Evolutionary conservation across 495 filamentous ascomycete species (phyloP).

Genomic region (Penicillium pulvis): DNA sequence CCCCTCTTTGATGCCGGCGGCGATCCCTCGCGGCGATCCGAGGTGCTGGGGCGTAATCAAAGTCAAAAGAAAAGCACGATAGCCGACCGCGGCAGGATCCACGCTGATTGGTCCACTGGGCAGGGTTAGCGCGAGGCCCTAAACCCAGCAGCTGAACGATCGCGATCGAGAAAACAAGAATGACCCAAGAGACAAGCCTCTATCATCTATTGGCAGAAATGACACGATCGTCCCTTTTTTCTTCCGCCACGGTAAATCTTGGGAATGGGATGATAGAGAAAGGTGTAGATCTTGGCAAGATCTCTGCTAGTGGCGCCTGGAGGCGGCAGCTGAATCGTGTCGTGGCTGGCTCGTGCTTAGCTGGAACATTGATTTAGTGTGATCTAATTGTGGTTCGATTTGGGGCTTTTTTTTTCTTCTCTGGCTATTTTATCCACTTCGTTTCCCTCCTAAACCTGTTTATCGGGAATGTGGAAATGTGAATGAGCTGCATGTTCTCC

Average conservation of each 20-base stretch:
- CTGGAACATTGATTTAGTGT: constrained; percentile 12
- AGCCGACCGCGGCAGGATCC: constrained; percentile 18
- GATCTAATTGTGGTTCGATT: neutral
- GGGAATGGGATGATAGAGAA: no score
- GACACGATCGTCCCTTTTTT: neutral
- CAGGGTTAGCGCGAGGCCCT: constrained; percentile 24
- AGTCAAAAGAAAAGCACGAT: constrained; percentile 10
- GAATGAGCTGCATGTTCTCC: neutral
- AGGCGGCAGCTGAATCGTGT: constrained; percentile 35
- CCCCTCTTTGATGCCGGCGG: neutral
- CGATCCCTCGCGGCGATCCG: constrained; percentile 24
- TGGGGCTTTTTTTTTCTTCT: constrained; percentile 5
- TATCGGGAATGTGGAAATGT: neutral
- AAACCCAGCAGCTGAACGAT: constrained; percentile 26
- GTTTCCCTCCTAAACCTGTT: neutral
- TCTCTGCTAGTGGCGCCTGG: constrained; percentile 32
- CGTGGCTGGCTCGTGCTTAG: constrained; percentile 23
- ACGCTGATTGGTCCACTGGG: constrained; percentile 18
- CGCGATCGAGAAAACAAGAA: constrained; percentile 4
- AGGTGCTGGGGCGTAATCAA: constrained; percentile 5
- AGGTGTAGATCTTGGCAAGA: neutral
- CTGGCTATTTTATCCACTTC: neutral
- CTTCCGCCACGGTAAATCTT: neutral
- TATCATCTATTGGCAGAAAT: neutral
- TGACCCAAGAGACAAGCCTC: neutral